Evolutionary conservation across 2,329 filamentous ascomycete species (phyloP), one percentile per base, ranked within the genome.

Genomic region (Trichoderma afroharzianum): DNA sequence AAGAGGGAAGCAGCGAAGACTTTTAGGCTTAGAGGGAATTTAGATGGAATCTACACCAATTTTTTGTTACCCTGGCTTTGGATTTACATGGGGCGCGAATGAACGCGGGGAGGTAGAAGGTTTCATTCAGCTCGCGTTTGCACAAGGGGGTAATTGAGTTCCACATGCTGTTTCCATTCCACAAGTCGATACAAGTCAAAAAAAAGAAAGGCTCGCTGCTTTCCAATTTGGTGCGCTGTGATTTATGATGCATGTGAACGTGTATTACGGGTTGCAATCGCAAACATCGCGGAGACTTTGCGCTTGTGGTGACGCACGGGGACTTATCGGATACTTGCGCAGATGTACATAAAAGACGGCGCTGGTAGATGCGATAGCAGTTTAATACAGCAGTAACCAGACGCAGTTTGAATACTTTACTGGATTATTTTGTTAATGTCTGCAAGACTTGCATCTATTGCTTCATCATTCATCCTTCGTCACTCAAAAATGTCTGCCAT

Each of bases 321-420:
- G 68, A 75, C 73, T 75, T 75, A 77, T 83, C 30, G 68, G 69
- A 21, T 77, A 82, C 72, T 80, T 79, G 62, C 39, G 32, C 15
- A 18, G 8, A 43, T 11, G 9, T 63, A 63, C 21, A 43, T 62
- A 39, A 12, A 26, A 18, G 14, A 14, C 36, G 14, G 33, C 6
- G 59, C 59, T 26, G 18, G 21, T 30, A 18, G 28, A 36, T 3
- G 2, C 33, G n/a, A 50, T 24, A 3, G 9, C 3, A 21, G 36
- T 18, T 18, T 2, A 39, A 39, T 8, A 39, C 15, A 6, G 39
- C 1, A n/a, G 1, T 4, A n/a, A 43, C 39, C 39, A 43, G 39
- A 50, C 43, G 9, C 43, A 50, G 4, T 21, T 47, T 11, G 2
- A 47, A 55, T n/a, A 30, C 39, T 43, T 43, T 3, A 3, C 7